These are phyloP conservation scores for Trichosporon ovoides DNA, from an alignment of 1,284 basidiomycete genomes.

Conservation along the genomic window DNA sequence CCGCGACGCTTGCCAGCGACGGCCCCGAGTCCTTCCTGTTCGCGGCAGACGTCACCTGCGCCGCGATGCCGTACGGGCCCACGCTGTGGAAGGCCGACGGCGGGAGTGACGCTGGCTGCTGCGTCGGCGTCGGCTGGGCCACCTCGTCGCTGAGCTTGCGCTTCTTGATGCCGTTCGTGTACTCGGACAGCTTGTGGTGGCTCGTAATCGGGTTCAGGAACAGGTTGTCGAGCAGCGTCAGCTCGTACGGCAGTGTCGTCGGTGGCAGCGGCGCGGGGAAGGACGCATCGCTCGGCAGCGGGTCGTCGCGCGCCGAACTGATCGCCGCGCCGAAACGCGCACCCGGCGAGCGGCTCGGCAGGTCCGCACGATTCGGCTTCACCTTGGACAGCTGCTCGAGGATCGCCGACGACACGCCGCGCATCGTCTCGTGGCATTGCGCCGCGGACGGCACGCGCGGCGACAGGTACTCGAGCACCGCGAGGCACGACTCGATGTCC, in stretches of 20 bases:
- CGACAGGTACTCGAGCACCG: conserved; percentile 47
- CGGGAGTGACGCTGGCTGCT: conserved; percentile 19
- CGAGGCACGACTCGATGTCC: conserved; percentile 48
- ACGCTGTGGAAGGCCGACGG: conserved; percentile 33
- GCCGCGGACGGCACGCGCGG: conserved; percentile 47
- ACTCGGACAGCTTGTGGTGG: conserved; percentile 48
- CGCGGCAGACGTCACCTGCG: conserved; percentile 15
- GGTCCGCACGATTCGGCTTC: conserved; percentile 21
- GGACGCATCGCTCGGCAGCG: conserved; percentile 31
- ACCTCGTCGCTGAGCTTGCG: conserved; percentile 14
- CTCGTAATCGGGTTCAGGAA: conserved; percentile 49
- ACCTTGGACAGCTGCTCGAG: conserved; percentile 41
- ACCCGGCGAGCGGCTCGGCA: conserved; percentile 22
- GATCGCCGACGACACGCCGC: conserved; percentile 44
- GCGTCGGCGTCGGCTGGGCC: conserved; percentile 1
- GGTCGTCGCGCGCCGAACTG: conserved; percentile 44
- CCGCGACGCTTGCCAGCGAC: conserved; percentile 14
- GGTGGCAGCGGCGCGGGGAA: conserved; percentile 45
- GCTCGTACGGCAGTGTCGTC: conserved; percentile 46
- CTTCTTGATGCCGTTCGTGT: conserved; percentile 37
- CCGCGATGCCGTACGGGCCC: conserved; percentile 26
- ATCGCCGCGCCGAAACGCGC: conserved; percentile 37
- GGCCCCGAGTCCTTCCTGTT: conserved; percentile 4
- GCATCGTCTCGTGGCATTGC: conserved; percentile 48
- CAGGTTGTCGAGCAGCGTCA: conserved; percentile 48